phyloP scores from a whole-genome alignment of 768 basidiomycete genomes.

The Ramaria sp. region DNA sequence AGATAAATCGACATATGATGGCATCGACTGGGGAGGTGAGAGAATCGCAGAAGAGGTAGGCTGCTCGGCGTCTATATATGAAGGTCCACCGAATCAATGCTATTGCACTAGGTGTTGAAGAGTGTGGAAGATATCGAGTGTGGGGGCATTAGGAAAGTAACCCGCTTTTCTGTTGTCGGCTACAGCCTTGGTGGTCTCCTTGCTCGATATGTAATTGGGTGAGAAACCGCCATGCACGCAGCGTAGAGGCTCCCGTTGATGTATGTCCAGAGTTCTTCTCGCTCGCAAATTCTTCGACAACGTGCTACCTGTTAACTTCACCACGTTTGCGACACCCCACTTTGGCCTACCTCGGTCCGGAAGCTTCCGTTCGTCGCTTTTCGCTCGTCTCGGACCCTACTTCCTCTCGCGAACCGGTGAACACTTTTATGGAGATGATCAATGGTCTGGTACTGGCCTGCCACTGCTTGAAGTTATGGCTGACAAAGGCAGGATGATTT shows the following conservation, averaged over 20 bases:
- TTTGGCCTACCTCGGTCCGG: constrained; percentile 61
- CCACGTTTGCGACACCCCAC: constrained; percentile 76
- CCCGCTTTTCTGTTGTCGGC: constrained; percentile 63
- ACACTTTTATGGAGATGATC: constrained; percentile 66
- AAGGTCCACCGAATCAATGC: not conserved
- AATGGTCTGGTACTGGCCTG: constrained; percentile 56
- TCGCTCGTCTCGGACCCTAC: constrained; percentile 49
- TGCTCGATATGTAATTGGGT: constrained; percentile 70
- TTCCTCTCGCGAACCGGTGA: constrained; percentile 72
- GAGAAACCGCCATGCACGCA: constrained; percentile 13
- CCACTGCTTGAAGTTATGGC: constrained; percentile 70
- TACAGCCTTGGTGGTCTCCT: constrained; percentile 79
- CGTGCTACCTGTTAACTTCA: constrained; percentile 69
- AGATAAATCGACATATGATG: constrained; percentile 66
- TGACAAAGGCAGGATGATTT: constrained; percentile 49
- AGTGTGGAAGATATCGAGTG: constrained; percentile 42
- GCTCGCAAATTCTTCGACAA: constrained; percentile 62
- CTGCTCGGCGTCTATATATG: not conserved
- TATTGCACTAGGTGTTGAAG: constrained; percentile 36
- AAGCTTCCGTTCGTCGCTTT: constrained; percentile 44
- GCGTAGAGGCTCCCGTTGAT: not conserved
- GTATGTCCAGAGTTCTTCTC: constrained; percentile 40
- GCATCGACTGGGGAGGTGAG: constrained; percentile 78
- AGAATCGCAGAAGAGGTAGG: constrained; percentile 69
- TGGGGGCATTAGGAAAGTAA: constrained; percentile 43